These are phyloP conservation scores for Purshia tridentata DNA, from an alignment of 306 rosid genomes.

Conservation along the genomic window DNA sequence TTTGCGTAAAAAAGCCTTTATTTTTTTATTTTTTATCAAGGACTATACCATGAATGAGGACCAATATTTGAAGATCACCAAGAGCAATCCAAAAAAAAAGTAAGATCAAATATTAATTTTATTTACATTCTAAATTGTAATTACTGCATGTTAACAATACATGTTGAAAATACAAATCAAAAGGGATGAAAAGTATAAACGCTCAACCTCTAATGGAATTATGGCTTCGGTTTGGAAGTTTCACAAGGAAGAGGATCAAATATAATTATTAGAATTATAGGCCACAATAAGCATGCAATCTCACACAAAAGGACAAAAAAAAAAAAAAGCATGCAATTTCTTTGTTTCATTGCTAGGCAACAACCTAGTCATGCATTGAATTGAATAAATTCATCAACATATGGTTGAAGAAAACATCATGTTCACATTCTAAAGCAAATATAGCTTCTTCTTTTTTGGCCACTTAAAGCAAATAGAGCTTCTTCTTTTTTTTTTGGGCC, in stretches of 20 bases:
- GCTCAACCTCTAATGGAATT: conserved; percentile 32
- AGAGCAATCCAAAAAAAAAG: conserved; percentile 24
- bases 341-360: too few species aligned
- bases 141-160: background rate
- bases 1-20: too few species aligned
- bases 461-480: too few species aligned
- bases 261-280: background rate
- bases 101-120: background rate
- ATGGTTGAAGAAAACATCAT: too few species aligned
- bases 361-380: too few species aligned
- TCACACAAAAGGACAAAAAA: too few species aligned
- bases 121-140: background rate
- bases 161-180: conserved; percentile 21
- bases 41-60: conserved; percentile 29
- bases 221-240: conserved; percentile 50
- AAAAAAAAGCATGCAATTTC: too few species aligned
- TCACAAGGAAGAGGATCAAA: conserved; percentile 25
- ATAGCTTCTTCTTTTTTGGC: too few species aligned
- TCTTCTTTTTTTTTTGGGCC: too few species aligned
- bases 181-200: conserved; percentile 21
- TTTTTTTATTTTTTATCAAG: too few species aligned
- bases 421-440: too few species aligned
- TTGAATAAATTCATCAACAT: too few species aligned
- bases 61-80: conserved; percentile 28
- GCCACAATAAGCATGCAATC: background rate